phyloP scores from a whole-genome alignment of 345 rosid species.

The Eucalyptus coolabah region DNA sequence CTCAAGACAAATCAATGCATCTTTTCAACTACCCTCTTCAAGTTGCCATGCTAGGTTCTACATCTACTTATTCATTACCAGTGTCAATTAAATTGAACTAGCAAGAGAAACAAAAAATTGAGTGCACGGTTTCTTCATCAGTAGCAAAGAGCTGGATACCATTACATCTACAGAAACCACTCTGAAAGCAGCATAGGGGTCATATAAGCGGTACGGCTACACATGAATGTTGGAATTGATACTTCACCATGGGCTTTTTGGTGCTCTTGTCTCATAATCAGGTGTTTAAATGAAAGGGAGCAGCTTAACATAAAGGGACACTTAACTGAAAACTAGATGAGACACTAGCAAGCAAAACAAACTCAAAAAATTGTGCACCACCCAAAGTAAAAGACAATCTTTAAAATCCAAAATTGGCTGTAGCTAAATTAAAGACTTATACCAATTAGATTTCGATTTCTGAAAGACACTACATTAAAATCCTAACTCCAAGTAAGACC shows the following conservation, averaged over 20 bases:
- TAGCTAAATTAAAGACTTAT: not conserved
- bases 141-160: not conserved
- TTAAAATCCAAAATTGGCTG: not conserved
- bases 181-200: not conserved
- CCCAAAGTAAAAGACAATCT: not conserved
- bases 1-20: not conserved
- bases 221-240: not conserved
- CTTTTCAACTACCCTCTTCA: not conserved
- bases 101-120: not conserved
- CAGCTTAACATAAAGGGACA: not conserved
- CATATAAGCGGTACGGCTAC: not conserved
- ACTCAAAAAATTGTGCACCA: not conserved
- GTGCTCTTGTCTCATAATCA: not conserved
- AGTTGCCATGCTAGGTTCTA: not conserved
- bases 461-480: not conserved
- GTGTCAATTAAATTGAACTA: not conserved
- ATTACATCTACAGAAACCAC: not conserved
- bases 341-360: not conserved
- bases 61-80: not conserved
- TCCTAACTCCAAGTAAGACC: not conserved
- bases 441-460: not conserved
- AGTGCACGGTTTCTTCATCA: not conserved
- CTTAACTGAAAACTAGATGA: not conserved
- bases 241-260: not conserved
- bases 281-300: not conserved